Evolutionary conservation across 805 yeast species (phyloP).

Genomic region (Isabelozyma gotoi): DNA sequence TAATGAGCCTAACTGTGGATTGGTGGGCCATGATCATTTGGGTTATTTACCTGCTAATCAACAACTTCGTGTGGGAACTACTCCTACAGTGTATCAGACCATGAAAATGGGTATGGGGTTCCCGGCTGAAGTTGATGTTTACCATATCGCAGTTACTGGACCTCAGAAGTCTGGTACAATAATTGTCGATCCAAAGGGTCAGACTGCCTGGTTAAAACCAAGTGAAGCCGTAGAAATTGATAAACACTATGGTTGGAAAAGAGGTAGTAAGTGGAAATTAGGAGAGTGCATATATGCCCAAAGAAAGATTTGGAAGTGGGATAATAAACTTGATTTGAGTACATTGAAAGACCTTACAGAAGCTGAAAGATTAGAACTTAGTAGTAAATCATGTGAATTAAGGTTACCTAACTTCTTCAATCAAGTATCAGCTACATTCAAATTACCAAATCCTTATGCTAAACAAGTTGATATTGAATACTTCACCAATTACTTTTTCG

Average conservation of each 20-base stretch:
- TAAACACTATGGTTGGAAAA: constrained; percentile 64
- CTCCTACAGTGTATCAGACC: constrained; percentile 79
- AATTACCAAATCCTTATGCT: constrained; percentile 15
- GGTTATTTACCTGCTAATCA: constrained; percentile 55
- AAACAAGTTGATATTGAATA: constrained; percentile 44
- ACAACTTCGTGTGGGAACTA: constrained; percentile 71
- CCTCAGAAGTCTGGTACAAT: constrained; percentile 63
- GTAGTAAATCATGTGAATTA: constrained; percentile 21
- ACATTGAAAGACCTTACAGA: constrained; percentile 19
- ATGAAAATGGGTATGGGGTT: constrained; percentile 79
- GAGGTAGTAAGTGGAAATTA: constrained; percentile 62
- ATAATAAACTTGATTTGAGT: constrained; percentile 17
- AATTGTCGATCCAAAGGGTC: constrained; percentile 65
- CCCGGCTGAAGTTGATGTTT: constrained; percentile 64
- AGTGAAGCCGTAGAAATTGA: constrained; percentile 50
- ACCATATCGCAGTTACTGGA: constrained; percentile 72
- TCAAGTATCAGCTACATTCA: constrained; percentile 27
- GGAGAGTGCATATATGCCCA: constrained; percentile 82
- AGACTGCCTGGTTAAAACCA: constrained; percentile 63
- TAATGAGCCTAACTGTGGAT: constrained; percentile 84
- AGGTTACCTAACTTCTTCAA: constrained; percentile 31
- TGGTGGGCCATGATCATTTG: constrained; percentile 62
- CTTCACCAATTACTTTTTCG: constrained; percentile 65
- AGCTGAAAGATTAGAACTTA: constrained; percentile 25
- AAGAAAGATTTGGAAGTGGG: constrained; percentile 72